Conservation (phyloP, 2,329 filamentous ascomycete genomes). For the Aspergillus brunneoviolaceus region DNA sequence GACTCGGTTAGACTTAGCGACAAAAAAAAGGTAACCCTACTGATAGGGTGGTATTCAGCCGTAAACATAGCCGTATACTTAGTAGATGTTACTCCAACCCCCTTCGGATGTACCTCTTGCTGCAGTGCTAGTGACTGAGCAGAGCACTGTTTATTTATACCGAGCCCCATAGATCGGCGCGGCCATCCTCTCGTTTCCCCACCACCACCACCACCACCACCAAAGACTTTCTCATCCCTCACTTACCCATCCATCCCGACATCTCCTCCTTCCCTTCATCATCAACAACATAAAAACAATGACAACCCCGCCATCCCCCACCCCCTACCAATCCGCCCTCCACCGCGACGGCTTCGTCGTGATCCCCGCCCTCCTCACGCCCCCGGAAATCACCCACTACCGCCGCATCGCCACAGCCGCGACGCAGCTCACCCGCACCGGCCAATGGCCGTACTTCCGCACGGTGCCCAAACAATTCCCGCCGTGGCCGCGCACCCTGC, state of each 20-base stretch:
- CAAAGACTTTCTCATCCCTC: not conserved
- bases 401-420: slow-evolving; percentile 58
- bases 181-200: no score
- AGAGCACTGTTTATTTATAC: not conserved
- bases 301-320: slow-evolving; percentile 26
- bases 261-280: not conserved
- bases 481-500: slow-evolving; percentile 67
- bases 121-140: no score
- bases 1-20: no score
- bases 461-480: slow-evolving; percentile 89
- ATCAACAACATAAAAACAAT: slow-evolving; percentile 4
- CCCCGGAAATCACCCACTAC: slow-evolving; percentile 57
- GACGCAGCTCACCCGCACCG: slow-evolving; percentile 62
- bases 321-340: slow-evolving; percentile 55
- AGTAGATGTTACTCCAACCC: not conserved
- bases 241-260: not conserved
- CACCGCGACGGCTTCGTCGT: slow-evolving; percentile 73
- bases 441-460: slow-evolving; percentile 76
- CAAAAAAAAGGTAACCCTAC: not conserved
- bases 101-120: no score
- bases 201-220: no score
- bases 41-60: not conserved
- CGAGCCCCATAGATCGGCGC: not conserved
- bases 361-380: slow-evolving; percentile 63
- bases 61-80: not conserved